phyloP scores from a whole-genome alignment of 352 stramenopile species.

The Saprolegnia diclina region DNA sequence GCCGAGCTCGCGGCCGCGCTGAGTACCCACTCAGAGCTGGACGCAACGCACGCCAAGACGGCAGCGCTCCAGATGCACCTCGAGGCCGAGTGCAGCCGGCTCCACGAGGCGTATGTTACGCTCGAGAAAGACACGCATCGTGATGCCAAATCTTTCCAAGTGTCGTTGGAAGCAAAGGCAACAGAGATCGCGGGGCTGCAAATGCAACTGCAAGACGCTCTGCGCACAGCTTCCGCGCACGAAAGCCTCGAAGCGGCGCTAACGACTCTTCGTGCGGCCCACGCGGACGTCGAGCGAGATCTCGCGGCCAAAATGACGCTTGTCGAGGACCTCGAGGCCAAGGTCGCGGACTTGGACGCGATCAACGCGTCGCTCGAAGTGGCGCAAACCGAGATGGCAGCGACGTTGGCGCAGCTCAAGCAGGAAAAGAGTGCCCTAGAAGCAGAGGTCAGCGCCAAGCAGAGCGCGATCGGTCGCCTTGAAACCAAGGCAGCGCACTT shows the following conservation, averaged over 20 bases:
- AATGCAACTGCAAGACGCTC: not conserved
- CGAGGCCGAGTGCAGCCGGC: not conserved
- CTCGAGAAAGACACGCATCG: not conserved
- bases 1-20: not conserved
- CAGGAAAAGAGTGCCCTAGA: conserved; percentile 28
- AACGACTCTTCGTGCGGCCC: conserved; percentile 26
- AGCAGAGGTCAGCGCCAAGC: conserved; percentile 1
- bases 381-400: conserved; percentile 17
- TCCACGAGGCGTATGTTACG: not conserved
- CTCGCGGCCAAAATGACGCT: not conserved
- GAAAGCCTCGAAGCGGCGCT: conserved; percentile 30
- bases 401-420: conserved; percentile 23
- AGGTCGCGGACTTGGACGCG: conserved; percentile 32
- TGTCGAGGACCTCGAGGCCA: conserved; percentile 36
- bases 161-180: not conserved
- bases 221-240: conserved; percentile 1
- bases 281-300: not conserved
- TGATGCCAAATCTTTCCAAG: not conserved
- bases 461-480: not conserved
- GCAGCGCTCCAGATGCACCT: not conserved
- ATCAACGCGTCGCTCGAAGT: conserved; percentile 28
- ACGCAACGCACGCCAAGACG: not conserved
- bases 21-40: not conserved
- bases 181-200: not conserved
- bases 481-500: conserved; percentile 4